phyloP scores from a whole-genome alignment of 2,329 filamentous ascomycete species.

The Aspergillus costaricaensis region DNA sequence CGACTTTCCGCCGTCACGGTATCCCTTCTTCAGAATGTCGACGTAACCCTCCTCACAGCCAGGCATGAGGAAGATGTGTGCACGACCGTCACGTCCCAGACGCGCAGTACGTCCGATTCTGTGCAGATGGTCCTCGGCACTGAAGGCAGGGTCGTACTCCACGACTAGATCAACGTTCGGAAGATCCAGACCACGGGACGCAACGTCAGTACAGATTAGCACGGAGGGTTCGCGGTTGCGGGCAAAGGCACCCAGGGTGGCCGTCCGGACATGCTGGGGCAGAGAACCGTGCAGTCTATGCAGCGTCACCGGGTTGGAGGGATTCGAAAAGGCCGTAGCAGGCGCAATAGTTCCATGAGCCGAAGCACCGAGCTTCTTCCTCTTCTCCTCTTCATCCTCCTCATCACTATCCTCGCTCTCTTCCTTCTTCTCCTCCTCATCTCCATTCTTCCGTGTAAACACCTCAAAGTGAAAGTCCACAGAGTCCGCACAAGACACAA shows the following conservation, averaged over 20 bases:
- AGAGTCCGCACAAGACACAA: conserved; percentile 94
- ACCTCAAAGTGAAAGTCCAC: conserved; percentile 96
- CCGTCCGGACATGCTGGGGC: conserved; percentile 80
- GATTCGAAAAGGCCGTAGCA: conserved; percentile 71
- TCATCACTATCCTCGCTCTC: conserved; percentile 22
- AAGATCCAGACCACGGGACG: conserved; percentile 91
- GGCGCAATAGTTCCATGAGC: conserved; percentile 53
- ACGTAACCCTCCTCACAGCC: conserved; percentile 93
- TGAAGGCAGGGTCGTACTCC: conserved; percentile 95
- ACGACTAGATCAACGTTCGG: conserved; percentile 93
- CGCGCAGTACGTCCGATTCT: conserved; percentile 92
- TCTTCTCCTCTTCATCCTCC: conserved; percentile 26
- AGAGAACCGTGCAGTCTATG: conserved; percentile 92
- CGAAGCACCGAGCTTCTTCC: conserved; percentile 27
- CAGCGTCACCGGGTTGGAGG: conserved; percentile 74
- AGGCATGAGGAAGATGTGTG: conserved; percentile 85
- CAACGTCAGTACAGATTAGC: conserved; percentile 91
- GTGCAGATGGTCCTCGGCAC: conserved; percentile 89
- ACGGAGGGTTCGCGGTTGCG: conserved; percentile 73
- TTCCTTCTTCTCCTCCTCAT: conserved; percentile 27
- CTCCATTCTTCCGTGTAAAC: conserved; percentile 55
- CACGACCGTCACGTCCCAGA: conserved; percentile 83
- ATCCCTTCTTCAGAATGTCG: conserved; percentile 70
- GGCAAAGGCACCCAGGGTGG: conserved; percentile 79
- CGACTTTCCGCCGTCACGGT: conserved; percentile 63